These are phyloP conservation scores for Phytophthora ohioensis DNA, from an alignment of 352 stramenopile genomes.

Conservation along the genomic window DNA sequence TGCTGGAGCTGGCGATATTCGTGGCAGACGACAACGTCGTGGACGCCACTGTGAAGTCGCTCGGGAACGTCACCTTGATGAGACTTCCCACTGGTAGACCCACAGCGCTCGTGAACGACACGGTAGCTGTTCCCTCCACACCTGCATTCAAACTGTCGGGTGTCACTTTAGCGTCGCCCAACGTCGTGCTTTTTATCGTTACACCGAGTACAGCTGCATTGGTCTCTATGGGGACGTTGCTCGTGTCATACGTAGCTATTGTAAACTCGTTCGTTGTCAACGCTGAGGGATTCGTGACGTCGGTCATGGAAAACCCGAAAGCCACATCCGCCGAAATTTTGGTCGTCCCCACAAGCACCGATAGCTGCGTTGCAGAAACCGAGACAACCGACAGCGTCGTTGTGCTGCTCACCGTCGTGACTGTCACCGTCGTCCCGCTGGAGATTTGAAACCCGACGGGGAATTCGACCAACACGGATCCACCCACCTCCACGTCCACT, in stretches of 20 bases:
- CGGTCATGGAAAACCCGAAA: slow-evolving; percentile 45
- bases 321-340: slow-evolving; percentile 25
- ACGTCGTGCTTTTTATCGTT: slow-evolving; percentile 23
- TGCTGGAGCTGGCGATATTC: slow-evolving; percentile 41
- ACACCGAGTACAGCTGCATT: slow-evolving; percentile 10
- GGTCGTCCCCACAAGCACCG: slow-evolving; percentile 22
- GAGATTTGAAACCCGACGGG: slow-evolving; percentile 43
- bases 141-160: slow-evolving; percentile 46
- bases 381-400: slow-evolving; percentile 44
- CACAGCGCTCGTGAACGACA: slow-evolving; percentile 53
- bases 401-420: slow-evolving; percentile 15
- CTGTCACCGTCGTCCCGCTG: slow-evolving; percentile 11
- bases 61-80: slow-evolving; percentile 51
- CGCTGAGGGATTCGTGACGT: slow-evolving; percentile 46
- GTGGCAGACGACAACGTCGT: slow-evolving; percentile 31
- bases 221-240: slow-evolving; percentile 5
- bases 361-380: slow-evolving; percentile 32
- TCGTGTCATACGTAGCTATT: slow-evolving; percentile 38
- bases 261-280: slow-evolving; percentile 28
- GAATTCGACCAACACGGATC: slow-evolving; percentile 41
- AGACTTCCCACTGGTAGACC: slow-evolving; percentile 42
- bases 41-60: slow-evolving; percentile 40
- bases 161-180: slow-evolving; percentile 24
- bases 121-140: slow-evolving; percentile 29
- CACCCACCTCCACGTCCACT: slow-evolving; percentile 33